Conservation (phyloP, 2,329 filamentous ascomycete genomes). For the Cryoendolithus antarcticus region DNA sequence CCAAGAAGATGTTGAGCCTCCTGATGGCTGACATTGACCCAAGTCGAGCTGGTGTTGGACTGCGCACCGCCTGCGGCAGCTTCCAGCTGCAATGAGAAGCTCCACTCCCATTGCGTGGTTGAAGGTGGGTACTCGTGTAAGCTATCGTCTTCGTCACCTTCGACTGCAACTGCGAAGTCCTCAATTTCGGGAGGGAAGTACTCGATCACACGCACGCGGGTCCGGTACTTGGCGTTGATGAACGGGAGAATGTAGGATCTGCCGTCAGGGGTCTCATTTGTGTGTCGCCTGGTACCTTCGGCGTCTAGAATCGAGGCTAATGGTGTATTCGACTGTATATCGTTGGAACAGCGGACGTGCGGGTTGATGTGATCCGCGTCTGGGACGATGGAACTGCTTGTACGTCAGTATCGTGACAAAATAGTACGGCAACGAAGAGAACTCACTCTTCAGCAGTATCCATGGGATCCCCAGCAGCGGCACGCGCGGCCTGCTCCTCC, state of each 20-base stretch:
- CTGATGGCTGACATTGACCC: slow-evolving; percentile 53
- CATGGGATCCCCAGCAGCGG: neutral
- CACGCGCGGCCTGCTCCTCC: neutral
- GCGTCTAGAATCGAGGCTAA: slow-evolving; percentile 39
- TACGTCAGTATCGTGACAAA: too few relatives aligned
- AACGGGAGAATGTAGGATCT: slow-evolving; percentile 16
- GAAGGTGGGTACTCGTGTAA: slow-evolving; percentile 25
- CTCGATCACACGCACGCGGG: slow-evolving; percentile 63
- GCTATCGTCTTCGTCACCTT: slow-evolving; percentile 11
- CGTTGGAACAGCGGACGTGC: slow-evolving; percentile 29
- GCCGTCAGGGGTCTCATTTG: slow-evolving; percentile 26
- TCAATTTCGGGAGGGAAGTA: slow-evolving; percentile 59
- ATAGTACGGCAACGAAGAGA: too few relatives aligned
- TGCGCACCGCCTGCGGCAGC: neutral
- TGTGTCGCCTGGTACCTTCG: slow-evolving; percentile 29
- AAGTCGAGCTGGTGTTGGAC: slow-evolving; percentile 36
- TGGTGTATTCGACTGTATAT: slow-evolving; percentile 27
- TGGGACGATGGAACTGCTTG: slow-evolving; percentile 24
- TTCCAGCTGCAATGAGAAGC: slow-evolving; percentile 60
- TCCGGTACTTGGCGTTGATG: slow-evolving; percentile 54
- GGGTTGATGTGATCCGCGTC: slow-evolving; percentile 10
- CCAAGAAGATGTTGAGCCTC: slow-evolving; percentile 46
- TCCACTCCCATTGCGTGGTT: slow-evolving; percentile 60
- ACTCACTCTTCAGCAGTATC: neutral
- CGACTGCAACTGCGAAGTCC: slow-evolving; percentile 47